Evolutionary conservation across 306 rosid genomes (phyloP).

Genomic region (Morella rubra): DNA sequence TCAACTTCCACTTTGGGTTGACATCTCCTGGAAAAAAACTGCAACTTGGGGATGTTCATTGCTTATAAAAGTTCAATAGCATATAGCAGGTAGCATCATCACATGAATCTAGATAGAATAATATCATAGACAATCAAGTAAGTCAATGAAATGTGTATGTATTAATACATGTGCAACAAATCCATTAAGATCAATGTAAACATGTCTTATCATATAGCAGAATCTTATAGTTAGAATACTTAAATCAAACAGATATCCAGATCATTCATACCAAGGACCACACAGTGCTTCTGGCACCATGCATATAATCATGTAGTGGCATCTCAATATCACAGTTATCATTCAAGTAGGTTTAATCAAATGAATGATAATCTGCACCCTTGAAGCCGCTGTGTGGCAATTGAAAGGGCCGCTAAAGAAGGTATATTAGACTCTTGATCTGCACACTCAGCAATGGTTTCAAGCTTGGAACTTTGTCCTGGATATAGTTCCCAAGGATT

Average conservation of each 20-base stretch:
- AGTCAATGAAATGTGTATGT: no score
- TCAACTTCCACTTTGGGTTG: neutral
- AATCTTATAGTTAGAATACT: constrained; percentile 25
- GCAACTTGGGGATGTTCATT: no score
- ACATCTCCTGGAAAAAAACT: neutral
- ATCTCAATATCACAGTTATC: constrained; percentile 27
- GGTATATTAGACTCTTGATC: constrained; percentile 58
- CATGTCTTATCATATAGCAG: neutral
- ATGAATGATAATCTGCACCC: constrained; percentile 43
- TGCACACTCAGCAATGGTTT: constrained; percentile 47
- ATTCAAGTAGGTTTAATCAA: constrained; percentile 11
- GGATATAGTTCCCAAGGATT: constrained; percentile 65
- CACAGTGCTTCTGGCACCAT: no score
- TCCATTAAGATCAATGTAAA: no score
- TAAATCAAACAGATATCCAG: constrained; percentile 45
- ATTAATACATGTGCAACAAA: no score
- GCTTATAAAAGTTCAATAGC: neutral
- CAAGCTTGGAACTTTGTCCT: constrained; percentile 66
- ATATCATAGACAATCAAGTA: no score
- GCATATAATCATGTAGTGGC: no score
- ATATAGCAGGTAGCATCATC: neutral
- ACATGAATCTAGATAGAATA: no score
- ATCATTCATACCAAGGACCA: no score
- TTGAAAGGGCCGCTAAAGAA: constrained; percentile 81
- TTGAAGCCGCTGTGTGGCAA: constrained; percentile 63